Conservation (phyloP, 768 basidiomycete species). For the Lanmaoa rubissima region DNA sequence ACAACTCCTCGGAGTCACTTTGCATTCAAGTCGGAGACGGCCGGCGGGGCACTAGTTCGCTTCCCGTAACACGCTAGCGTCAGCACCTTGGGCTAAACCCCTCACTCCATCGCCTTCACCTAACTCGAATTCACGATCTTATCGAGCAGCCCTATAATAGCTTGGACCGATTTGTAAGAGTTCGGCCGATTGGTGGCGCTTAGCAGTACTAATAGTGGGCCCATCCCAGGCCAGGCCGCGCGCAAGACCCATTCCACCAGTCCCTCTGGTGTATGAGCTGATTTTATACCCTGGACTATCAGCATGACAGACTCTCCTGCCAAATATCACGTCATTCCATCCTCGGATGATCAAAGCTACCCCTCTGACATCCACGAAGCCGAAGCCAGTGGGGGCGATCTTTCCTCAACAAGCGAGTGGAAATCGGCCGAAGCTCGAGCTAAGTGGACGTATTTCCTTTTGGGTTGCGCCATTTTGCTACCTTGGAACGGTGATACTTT, state of each 20-base stretch:
- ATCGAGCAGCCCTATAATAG: too few relatives aligned
- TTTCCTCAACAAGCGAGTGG: constrained; percentile 26
- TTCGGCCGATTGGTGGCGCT: background rate
- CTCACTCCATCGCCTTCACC: too few relatives aligned
- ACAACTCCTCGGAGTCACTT: too few relatives aligned
- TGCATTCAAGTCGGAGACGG: too few relatives aligned
- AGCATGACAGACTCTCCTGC: constrained; percentile 9
- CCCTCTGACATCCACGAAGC: background rate
- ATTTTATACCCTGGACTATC: background rate
- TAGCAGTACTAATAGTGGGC: too few relatives aligned
- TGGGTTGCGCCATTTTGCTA: constrained; percentile 78
- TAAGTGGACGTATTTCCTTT: constrained; percentile 64
- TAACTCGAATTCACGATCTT: too few relatives aligned
- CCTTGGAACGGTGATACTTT: constrained; percentile 81
- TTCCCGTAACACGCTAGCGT: too few relatives aligned
- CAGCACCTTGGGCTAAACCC: too few relatives aligned
- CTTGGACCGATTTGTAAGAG: background rate
- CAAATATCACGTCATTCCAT: constrained; percentile 21
- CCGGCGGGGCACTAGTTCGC: too few relatives aligned
- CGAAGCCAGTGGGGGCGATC: constrained; percentile 4
- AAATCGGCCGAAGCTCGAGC: constrained; percentile 41
- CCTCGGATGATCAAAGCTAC: constrained; percentile 15
- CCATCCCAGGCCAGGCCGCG: too few relatives aligned
- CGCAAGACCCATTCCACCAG: background rate
- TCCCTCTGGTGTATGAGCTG: background rate